phyloP scores from a whole-genome alignment of 202 grass and related monocot genomes.

The Cymbopogon flexuosus region DNA sequence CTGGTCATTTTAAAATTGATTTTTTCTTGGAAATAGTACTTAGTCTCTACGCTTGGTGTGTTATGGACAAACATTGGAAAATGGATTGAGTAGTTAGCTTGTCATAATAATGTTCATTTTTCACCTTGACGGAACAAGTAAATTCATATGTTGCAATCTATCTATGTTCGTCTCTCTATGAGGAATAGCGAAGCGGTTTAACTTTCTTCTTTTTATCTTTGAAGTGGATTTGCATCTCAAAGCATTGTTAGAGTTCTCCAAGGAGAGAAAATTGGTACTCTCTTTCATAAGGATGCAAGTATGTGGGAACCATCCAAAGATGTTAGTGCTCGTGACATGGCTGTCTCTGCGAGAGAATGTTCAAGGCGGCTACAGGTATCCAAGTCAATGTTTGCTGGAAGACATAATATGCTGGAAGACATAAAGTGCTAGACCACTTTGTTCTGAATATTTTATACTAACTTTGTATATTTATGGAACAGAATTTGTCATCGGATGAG shows the following conservation, averaged over 20 bases:
- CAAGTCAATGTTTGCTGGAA: background rate
- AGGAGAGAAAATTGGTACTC: constrained; percentile 89
- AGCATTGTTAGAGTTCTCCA: constrained; percentile 81
- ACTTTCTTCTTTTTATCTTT: constrained; percentile 32
- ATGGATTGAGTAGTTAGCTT: background rate
- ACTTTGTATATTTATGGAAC: constrained; percentile 12
- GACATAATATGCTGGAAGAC: background rate
- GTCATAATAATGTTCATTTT: background rate
- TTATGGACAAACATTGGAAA: background rate
- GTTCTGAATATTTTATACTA: background rate
- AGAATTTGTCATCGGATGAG: constrained; percentile 83
- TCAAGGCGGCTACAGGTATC: constrained; percentile 71
- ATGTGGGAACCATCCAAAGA: constrained; percentile 58
- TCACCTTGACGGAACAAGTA: background rate
- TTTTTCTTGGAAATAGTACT: background rate
- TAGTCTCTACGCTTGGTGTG: background rate
- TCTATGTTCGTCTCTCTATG: background rate
- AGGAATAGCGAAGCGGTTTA: background rate
- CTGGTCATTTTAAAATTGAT: background rate
- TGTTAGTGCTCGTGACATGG: constrained; percentile 63
- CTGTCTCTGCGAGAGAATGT: constrained; percentile 73
- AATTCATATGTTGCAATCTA: background rate
- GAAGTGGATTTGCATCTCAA: constrained; percentile 72
- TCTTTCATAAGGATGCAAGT: constrained; percentile 76
- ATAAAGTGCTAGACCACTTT: background rate